phyloP scores from a whole-genome alignment of 306 rosid species.

The Ceratonia siliqua region DNA sequence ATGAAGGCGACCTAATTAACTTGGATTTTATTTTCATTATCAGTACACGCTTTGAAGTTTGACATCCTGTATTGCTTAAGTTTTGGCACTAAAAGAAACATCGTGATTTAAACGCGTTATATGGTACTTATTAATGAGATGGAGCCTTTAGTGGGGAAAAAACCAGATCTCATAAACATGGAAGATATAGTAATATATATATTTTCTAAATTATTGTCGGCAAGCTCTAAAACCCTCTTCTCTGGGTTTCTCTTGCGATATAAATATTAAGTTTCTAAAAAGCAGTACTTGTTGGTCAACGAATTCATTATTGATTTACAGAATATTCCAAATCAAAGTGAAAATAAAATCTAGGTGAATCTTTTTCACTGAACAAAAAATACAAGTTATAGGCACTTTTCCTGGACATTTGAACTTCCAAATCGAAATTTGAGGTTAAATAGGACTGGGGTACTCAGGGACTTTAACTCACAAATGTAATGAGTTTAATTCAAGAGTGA shows the following conservation, averaged over 20 bases:
- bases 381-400: background rate
- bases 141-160: background rate
- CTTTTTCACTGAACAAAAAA: too few species aligned
- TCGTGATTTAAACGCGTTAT: too few species aligned
- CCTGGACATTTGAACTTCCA: background rate
- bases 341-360: background rate
- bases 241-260: background rate
- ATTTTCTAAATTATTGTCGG: background rate
- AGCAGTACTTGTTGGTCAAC: background rate
- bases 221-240: background rate
- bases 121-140: too few species aligned
- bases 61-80: too few species aligned
- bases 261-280: background rate
- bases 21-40: too few species aligned
- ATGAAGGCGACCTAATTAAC: too few species aligned
- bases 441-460: too few species aligned
- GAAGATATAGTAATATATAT: background rate
- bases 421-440: too few species aligned
- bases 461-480: slow-evolving; percentile 15
- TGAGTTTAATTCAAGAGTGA: too few species aligned
- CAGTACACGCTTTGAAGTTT: too few species aligned
- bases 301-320: background rate
- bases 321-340: background rate
- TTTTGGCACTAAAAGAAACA: too few species aligned
- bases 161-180: too few species aligned